Evolutionary conservation across 306 rosid species (phyloP), one percentile per base, ranked within the genome.

Genomic region (Begonia fuchsioides): DNA sequence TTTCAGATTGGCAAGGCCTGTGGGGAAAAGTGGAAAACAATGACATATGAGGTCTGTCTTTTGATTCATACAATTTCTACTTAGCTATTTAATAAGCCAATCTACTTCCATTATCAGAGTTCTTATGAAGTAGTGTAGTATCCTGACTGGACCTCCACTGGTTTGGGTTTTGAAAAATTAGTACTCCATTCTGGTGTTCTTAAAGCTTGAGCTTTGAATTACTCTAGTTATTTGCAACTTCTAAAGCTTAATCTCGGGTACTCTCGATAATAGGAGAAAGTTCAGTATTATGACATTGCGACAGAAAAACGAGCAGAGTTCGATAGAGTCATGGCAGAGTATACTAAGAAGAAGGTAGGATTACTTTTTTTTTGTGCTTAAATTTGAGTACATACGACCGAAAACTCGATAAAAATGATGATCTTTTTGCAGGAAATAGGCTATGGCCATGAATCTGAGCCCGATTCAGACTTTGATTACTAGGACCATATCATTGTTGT

Each of bases 21-120:
- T 47, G 95, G 97, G 64, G 95, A 74, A 69, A 85, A 84, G 72
- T 90, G 97, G 97, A 90, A 84, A 72, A 90, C 84, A 64, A 79
- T 90, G 94, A 65, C 82, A 17, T 90, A 68, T 68, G 97, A 90
- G 87, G 97, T 90, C 56, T 9, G 61, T 58, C 43, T 57, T 57
- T 51, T 55, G 5, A 26, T 26, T 26, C 35, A 26, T 26, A 26
- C 7, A 26, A 26, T 26, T 26, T 26, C 35, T 26, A 26, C 2
- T 26, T 1, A 26, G 35, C 35, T 4, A 26, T 26, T 26, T 26
- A 26, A 26, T 26, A 20, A 20, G 5, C 32, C 32, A 2, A 2
- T 26, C 35, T 8, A 26, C 35, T 26, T 26, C 35, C 35, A 2
- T 26, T 26, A 26, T 26, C 35, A 26, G 35, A 26, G 35, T 26